Evolutionary conservation across 2,329 filamentous ascomycete species (phyloP).

Genomic region (Epichloe bromicola): DNA sequence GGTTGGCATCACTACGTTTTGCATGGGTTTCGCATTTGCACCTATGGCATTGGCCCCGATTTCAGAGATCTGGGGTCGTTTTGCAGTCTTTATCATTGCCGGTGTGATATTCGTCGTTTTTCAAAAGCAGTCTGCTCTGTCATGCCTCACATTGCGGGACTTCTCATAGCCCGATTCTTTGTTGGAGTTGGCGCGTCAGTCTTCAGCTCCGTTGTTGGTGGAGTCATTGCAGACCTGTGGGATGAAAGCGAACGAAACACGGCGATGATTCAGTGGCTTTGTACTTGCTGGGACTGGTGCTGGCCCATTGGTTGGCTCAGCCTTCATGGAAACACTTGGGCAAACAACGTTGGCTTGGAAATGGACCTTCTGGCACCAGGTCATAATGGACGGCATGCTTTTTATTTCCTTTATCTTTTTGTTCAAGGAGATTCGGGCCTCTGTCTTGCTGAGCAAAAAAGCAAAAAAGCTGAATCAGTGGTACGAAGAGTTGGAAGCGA

Average conservation of each 20-base stretch:
- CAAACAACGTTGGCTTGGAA: slow-evolving; percentile 45
- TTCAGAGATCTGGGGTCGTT: slow-evolving; percentile 75
- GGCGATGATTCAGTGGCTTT: slow-evolving; percentile 75
- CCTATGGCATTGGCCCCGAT: slow-evolving; percentile 85
- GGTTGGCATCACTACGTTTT: slow-evolving; percentile 71
- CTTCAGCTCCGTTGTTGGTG: slow-evolving; percentile 86
- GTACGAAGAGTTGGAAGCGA: slow-evolving; percentile 59
- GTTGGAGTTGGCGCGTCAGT: slow-evolving; percentile 63
- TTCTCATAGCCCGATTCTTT: slow-evolving; percentile 65
- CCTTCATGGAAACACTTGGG: slow-evolving; percentile 50
- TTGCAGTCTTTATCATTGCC: slow-evolving; percentile 66
- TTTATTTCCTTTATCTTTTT: slow-evolving; percentile 49
- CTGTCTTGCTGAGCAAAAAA: slow-evolving; percentile 65
- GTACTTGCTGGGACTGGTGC: slow-evolving; percentile 69
- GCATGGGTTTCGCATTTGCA: slow-evolving; percentile 63
- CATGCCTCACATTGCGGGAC: slow-evolving; percentile 54
- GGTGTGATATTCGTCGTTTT: slow-evolving; percentile 59
- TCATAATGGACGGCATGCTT: slow-evolving; percentile 52
- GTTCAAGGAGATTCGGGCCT: slow-evolving; percentile 73
- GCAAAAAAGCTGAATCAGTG: slow-evolving; percentile 63
- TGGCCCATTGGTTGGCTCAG: slow-evolving; percentile 59
- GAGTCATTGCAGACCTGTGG: slow-evolving; percentile 80
- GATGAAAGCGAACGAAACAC: slow-evolving; percentile 67
- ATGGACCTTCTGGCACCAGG: slow-evolving; percentile 83
- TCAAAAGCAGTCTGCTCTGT: slow-evolving; percentile 62